A percentile compares a stretch with the other conserved stretches of the same genome.
phyloP scores from a whole-genome alignment of 257 asterid species.

The Nicotiana undulata region DNA sequence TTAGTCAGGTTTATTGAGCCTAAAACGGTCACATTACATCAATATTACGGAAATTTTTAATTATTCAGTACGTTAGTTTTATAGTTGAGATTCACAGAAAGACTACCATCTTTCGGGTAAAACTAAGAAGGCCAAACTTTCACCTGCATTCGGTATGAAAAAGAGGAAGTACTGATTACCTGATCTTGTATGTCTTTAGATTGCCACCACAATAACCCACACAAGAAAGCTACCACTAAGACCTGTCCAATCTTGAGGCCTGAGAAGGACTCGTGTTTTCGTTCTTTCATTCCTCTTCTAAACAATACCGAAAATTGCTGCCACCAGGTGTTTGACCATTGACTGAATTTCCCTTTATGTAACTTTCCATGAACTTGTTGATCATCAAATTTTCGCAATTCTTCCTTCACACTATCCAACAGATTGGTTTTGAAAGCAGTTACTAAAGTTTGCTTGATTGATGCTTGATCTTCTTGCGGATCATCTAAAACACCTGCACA shows the following conservation, averaged over 20 bases:
- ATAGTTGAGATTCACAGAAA: neutral
- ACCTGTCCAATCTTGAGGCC: conserved; percentile 48
- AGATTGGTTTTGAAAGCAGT: conserved; percentile 35
- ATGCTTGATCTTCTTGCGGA: conserved; percentile 33
- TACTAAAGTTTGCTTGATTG: conserved; percentile 39
- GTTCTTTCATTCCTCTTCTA: conserved; percentile 61
- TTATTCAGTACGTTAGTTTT: no score
- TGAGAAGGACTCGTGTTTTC: conserved; percentile 68
- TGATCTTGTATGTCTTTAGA: conserved; percentile 69
- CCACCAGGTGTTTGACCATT: conserved; percentile 75
- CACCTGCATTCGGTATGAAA: neutral
- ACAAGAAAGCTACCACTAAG: conserved; percentile 33
- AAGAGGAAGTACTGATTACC: conserved; percentile 25
- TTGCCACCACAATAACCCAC: conserved; percentile 75
- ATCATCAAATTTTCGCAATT: conserved; percentile 15
- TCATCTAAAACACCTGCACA: conserved; percentile 50
- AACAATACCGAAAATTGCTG: conserved; percentile 55
- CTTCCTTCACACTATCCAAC: conserved; percentile 25
- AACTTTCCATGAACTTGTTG: neutral
- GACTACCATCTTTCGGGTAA: neutral
- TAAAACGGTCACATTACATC: neutral
- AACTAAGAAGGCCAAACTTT: neutral
- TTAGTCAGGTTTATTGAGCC: neutral
- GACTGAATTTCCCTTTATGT: conserved; percentile 17
- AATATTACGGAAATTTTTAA: no score